These are phyloP conservation scores for Rhinocladiella mackenziei DNA, from an alignment of 2,329 filamentous ascomycete species.

Conservation along the genomic window DNA sequence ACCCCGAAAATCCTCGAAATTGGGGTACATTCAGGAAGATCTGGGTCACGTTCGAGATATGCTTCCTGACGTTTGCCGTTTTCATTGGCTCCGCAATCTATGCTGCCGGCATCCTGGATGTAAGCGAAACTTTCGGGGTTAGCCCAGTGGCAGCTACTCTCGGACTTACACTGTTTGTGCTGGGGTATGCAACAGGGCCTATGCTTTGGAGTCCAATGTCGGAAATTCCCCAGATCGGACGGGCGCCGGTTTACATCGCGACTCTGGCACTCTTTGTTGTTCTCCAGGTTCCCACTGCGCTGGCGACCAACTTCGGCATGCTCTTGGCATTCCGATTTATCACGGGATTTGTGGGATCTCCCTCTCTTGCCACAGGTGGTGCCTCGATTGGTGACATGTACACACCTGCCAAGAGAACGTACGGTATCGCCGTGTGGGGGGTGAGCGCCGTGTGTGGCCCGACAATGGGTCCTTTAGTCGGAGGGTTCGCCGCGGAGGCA, in stretches of 20 bases:
- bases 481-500: conserved; percentile 40
- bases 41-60: conserved; percentile 47
- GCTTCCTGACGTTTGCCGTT: conserved; percentile 48
- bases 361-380: conserved; percentile 45
- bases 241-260: conserved; percentile 48
- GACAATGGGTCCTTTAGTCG: conserved; percentile 37
- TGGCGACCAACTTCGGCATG: conserved; percentile 51
- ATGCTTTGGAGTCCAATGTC: conserved; percentile 45
- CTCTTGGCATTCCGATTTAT: conserved; percentile 52
- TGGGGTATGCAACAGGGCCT: conserved; percentile 45
- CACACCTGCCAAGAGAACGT: conserved; percentile 36
- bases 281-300: conserved; percentile 46
- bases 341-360: conserved; percentile 49
- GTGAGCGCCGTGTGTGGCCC: conserved; percentile 43
- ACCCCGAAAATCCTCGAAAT: conserved; percentile 44
- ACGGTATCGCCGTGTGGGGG: conserved; percentile 41
- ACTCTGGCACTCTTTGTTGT: conserved; percentile 50
- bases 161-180: conserved; percentile 49
- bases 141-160: conserved; percentile 45
- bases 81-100: conserved; percentile 54
- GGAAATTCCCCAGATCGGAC: conserved; percentile 49
- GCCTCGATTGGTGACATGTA: conserved; percentile 46
- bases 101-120: conserved; percentile 40
- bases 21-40: conserved; percentile 45
- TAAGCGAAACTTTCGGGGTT: conserved; percentile 45